These are phyloP conservation scores for Trichosporon ovoides DNA, from an alignment of 1,284 basidiomycete species.

Conservation along the genomic window DNA sequence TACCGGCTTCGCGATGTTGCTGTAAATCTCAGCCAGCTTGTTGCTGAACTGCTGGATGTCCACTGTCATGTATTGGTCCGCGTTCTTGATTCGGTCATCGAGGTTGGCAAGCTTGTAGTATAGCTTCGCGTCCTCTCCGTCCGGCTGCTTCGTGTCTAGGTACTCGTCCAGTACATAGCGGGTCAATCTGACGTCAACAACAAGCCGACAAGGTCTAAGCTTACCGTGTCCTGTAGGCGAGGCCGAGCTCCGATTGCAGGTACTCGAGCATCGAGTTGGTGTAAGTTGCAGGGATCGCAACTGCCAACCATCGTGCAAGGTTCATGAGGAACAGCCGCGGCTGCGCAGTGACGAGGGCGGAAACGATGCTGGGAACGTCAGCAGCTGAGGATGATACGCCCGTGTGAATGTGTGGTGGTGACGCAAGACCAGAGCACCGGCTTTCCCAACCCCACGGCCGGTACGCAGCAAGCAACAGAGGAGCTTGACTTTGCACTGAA, in stretches of 20 bases:
- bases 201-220: conserved; percentile 5
- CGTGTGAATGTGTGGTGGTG: no score
- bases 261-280: conserved; percentile 95
- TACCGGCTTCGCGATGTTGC: conserved; percentile 86
- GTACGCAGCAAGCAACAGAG: no score
- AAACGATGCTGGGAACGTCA: conserved; percentile 68
- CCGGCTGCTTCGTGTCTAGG: conserved; percentile 58
- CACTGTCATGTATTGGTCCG: conserved; percentile 76
- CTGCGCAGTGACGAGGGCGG: conserved; percentile 84
- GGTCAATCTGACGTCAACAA: conserved; percentile 4
- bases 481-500: no score
- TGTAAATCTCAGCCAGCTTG: conserved; percentile 89
- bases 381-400: not conserved
- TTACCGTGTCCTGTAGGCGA: conserved; percentile 78
- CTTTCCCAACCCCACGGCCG: no score
- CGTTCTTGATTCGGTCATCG: conserved; percentile 93
- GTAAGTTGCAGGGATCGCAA: conserved; percentile 94
- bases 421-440: not conserved
- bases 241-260: conserved; percentile 86
- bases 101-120: conserved; percentile 93
- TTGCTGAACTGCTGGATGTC: conserved; percentile 91
- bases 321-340: conserved; percentile 74
- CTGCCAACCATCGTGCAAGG: conserved; percentile 81
- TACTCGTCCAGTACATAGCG: conserved; percentile 54
- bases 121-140: conserved; percentile 51